Evolutionary conservation across 1,139 yeast species (phyloP), one percentile per base, ranked within the genome.

Genomic region (Pichia sp.): DNA sequence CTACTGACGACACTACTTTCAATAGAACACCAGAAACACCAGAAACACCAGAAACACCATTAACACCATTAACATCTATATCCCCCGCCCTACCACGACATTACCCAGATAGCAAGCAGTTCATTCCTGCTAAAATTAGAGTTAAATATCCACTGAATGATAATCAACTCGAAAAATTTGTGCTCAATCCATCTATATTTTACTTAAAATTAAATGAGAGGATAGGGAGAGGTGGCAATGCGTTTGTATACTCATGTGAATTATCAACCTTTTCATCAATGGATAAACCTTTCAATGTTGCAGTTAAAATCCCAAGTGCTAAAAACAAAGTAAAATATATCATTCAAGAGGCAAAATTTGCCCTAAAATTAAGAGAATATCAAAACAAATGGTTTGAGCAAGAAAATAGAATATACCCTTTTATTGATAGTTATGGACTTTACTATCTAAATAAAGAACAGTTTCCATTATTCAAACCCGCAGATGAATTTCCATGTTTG

Each of bases 281-380:
- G 11, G 22, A 34, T 13, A 39, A 40, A 11, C 32, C 50, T 12
- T 43, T 57, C n/a, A 36, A 47, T 1, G 54, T 61, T 34, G 70
- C 70, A 3, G 50, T 67, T 2, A 68, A 68, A 50, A 59, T 68
- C 5, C 71, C 72, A 4, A 53, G 49, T 1, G 57, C 59, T 6
- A 46, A 50, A 13, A 61, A 54, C 32, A 60, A 60, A 39, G 57
- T 58, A n/a, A 60, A 58, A 40, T 50, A 53, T 36, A 57, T 68
- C 11, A 58, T 63, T 49, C 59, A 56, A 43, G 72, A 68, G 48
- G 54, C 65, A 23, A 53, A 58, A 15, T 53, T 67, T 29, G 54
- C 62, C 25, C 49, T 59, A 5, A 49, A 49, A 24, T 42, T 64
- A 41, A 52, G 53, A 45, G 53, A 55, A 15, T 57, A 54, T 39